Conservation (phyloP, 2,329 filamentous ascomycete species). For the Arachnopeziza araneosa region DNA sequence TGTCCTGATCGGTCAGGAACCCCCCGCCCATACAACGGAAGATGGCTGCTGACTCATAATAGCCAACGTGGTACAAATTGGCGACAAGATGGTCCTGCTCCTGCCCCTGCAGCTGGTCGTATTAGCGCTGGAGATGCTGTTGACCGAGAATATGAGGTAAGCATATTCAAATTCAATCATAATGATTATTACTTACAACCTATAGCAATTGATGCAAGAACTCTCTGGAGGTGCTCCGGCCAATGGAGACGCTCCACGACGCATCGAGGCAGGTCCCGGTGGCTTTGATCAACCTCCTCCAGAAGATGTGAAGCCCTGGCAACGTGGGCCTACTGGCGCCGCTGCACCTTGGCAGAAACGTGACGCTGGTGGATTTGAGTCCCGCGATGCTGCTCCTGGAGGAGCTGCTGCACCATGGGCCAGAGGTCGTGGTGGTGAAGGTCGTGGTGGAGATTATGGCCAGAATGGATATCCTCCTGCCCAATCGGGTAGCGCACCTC, state of each 20-base stretch:
- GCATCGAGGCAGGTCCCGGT: conserved; percentile 80
- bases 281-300: conserved; percentile 47
- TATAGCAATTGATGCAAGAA: conserved; percentile 93
- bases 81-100: conserved; percentile 67
- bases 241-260: conserved; percentile 58
- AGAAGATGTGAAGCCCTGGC: conserved; percentile 75
- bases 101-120: conserved; percentile 51
- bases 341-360: conserved; percentile 69
- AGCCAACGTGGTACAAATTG: conserved; percentile 75
- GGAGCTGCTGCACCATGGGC: conserved; percentile 53
- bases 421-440: conserved; percentile 46
- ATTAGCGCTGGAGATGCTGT: conserved; percentile 75
- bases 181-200: conserved; percentile 31
- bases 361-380: conserved; percentile 36
- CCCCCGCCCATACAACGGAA: neutral
- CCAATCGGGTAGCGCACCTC: conserved; percentile 32
- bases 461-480: conserved; percentile 43
- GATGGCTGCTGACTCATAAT: conserved; percentile 31
- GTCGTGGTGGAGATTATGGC: conserved; percentile 40
- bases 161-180: conserved; percentile 28
- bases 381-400: conserved; percentile 30
- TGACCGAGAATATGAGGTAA: conserved; percentile 90
- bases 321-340: conserved; percentile 76
- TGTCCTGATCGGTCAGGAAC: conserved; percentile 71
- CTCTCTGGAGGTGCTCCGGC: conserved; percentile 67